A percentile compares a stretch with the other conserved stretches of the same genome.
Evolutionary conservation across 2,329 filamentous ascomycete species (phyloP).

Genomic region (Pseudogymnoascus sp.): DNA sequence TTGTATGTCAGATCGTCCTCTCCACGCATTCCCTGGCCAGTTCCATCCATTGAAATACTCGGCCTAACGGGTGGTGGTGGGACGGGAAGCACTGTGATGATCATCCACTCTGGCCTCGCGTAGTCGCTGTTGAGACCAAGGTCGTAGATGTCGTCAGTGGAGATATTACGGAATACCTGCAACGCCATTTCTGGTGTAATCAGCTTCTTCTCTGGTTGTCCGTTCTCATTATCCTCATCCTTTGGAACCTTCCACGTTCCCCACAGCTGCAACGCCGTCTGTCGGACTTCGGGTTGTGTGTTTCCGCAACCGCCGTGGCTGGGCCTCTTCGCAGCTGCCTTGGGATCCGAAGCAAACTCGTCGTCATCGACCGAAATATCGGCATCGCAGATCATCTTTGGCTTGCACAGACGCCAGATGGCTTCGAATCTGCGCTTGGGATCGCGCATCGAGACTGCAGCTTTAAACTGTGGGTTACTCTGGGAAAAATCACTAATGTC

Average conservation of each 20-base stretch:
- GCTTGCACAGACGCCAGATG: constrained; percentile 88
- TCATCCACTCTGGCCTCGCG: constrained; percentile 96
- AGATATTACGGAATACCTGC: constrained; percentile 78
- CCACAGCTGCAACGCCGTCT: constrained; percentile 75
- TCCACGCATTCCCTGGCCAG: constrained; percentile 81
- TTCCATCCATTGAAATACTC: constrained; percentile 95
- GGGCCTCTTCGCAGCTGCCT: constrained; percentile 44
- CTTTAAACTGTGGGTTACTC: constrained; percentile 75
- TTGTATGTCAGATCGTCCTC: constrained; percentile 99
- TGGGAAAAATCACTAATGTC: constrained; percentile 46
- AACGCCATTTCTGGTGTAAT: constrained; percentile 81
- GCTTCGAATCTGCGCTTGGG: constrained; percentile 90
- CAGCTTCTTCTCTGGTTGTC: constrained; percentile 66
- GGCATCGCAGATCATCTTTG: constrained; percentile 75
- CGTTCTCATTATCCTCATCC: constrained; percentile 60
- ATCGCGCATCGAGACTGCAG: constrained; percentile 77
- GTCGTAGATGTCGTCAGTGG: constrained; percentile 69
- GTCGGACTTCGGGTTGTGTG: constrained; percentile 76
- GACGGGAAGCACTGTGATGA: constrained; percentile 88
- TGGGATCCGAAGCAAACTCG: constrained; percentile 53
- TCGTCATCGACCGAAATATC: constrained; percentile 62
- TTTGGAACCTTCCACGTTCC: constrained; percentile 65
- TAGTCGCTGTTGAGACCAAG: constrained; percentile 94
- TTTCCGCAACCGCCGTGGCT: constrained; percentile 90
- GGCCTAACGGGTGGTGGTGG: constrained; percentile 92